A percentile compares a stretch with the other conserved stretches of the same genome.
Evolutionary conservation across 305 asterid genomes (phyloP).

Genomic region (Lippia alba): DNA sequence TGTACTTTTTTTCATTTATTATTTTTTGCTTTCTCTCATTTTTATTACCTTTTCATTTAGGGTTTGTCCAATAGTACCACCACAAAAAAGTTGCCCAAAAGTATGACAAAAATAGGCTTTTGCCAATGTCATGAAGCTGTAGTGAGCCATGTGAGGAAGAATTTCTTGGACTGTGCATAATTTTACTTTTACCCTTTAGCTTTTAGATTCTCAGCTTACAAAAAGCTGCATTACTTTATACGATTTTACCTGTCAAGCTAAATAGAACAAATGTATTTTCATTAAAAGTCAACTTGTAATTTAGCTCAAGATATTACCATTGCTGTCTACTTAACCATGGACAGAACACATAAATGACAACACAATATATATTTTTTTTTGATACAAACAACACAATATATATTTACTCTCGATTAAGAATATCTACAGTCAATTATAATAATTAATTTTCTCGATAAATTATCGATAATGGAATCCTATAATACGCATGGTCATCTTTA

Average conservation of each 20-base stretch:
- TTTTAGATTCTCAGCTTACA: slow-evolving; percentile 33
- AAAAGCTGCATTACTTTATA: slow-evolving; percentile 43
- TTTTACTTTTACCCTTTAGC: slow-evolving; percentile 31
- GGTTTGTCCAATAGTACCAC: slow-evolving; percentile 13
- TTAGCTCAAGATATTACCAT: slow-evolving; percentile 27
- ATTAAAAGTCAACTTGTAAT: slow-evolving; percentile 42
- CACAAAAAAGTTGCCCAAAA: slow-evolving; percentile 26
- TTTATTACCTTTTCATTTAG: background rate
- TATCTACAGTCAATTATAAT: too few relatives aligned
- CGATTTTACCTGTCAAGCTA: slow-evolving; percentile 30
- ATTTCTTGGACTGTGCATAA: slow-evolving; percentile 41
- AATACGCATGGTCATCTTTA: too few relatives aligned
- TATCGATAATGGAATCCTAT: too few relatives aligned
- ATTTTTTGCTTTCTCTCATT: background rate
- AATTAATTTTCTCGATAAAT: too few relatives aligned
- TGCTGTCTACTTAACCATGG: background rate
- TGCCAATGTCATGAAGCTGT: slow-evolving; percentile 19
- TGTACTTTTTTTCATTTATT: background rate
- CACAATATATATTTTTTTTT: slow-evolving; percentile 2
- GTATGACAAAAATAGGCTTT: slow-evolving; percentile 42
- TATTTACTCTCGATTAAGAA: background rate
- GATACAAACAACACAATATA: too few relatives aligned
- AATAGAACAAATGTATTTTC: slow-evolving; percentile 2
- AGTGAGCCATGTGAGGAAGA: slow-evolving; percentile 39
- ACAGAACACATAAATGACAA: background rate